These are phyloP conservation scores for Syzygium aqueum DNA, from an alignment of 345 rosid species.

Conservation along the genomic window DNA sequence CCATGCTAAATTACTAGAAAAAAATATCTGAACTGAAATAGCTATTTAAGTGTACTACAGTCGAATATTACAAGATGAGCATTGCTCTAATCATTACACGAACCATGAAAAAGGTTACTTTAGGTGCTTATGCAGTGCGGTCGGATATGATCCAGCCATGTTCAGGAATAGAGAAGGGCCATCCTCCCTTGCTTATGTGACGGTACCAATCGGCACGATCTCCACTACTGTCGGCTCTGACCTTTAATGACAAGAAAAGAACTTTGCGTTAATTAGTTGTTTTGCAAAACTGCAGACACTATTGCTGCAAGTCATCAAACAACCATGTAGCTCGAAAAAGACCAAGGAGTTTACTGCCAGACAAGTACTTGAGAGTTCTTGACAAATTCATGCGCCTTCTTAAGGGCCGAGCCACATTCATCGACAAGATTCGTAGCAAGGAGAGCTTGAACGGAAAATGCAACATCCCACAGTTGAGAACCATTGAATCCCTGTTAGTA, in stretches of 20 bases:
- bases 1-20: not conserved
- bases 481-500: conserved; percentile 53
- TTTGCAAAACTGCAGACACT: not conserved
- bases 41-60: not conserved
- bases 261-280: not conserved
- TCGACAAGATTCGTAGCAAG: conserved; percentile 28
- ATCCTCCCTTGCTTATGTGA: conserved; percentile 50
- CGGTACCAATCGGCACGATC: conserved; percentile 32
- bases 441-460: conserved; percentile 52
- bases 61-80: not conserved
- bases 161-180: conserved; percentile 67
- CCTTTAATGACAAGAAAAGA: conserved; percentile 3
- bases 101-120: conserved; percentile 12
- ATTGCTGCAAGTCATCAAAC: not conserved
- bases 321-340: not conserved
- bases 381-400: conserved; percentile 46
- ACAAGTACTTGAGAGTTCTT: conserved; percentile 35
- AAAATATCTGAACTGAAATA: not conserved
- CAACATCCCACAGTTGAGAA: conserved; percentile 59
- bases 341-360: not conserved
- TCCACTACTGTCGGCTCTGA: conserved; percentile 16
- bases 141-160: conserved; percentile 58
- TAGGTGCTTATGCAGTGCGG: conserved; percentile 48
- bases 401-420: conserved; percentile 35
- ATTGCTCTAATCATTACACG: not conserved